Evolutionary conservation across 371 early-diverging fungal genomes (phyloP).

Genomic region (Fennellomyces sp.): DNA sequence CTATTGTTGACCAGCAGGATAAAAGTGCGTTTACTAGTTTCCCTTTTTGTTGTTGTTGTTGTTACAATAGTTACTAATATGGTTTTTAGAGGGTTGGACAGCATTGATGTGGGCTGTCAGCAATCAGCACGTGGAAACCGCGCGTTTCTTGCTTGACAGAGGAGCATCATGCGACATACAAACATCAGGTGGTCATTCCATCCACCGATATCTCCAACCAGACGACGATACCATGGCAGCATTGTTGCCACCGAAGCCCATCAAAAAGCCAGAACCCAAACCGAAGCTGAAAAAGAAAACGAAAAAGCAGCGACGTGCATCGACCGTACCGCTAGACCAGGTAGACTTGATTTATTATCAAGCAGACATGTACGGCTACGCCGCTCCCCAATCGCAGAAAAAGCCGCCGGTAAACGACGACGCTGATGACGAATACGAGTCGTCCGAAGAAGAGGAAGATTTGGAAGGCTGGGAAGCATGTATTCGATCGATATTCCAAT

Average conservation of each 20-base stretch:
- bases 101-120: constrained; percentile 91
- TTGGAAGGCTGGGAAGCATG: constrained; percentile 23
- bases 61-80: not conserved
- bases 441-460: constrained; percentile 31
- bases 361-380: not conserved
- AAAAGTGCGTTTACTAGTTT: constrained; percentile 47
- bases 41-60: too few species aligned
- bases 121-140: constrained; percentile 68
- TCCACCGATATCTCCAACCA: constrained; percentile 61
- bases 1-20: constrained; percentile 76
- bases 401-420: not conserved
- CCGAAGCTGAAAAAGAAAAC: not conserved
- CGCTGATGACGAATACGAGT: not conserved
- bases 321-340: not conserved
- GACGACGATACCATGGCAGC: constrained; percentile 12
- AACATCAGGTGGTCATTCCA: constrained; percentile 69
- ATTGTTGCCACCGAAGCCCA: constrained; percentile 18
- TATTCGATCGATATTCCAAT: constrained; percentile 44
- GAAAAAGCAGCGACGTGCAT: not conserved
- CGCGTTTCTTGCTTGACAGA: constrained; percentile 65
- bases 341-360: not conserved
- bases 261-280: not conserved
- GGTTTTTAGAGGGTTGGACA: constrained; percentile 83
- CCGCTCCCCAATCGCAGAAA: constrained; percentile 18
- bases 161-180: constrained; percentile 69